Percentiles rank a stretch among this genome's conserved stretches.
These are phyloP conservation scores for Orychophragmus violaceus DNA, from an alignment of 345 rosid genomes.

Conservation along the genomic window DNA sequence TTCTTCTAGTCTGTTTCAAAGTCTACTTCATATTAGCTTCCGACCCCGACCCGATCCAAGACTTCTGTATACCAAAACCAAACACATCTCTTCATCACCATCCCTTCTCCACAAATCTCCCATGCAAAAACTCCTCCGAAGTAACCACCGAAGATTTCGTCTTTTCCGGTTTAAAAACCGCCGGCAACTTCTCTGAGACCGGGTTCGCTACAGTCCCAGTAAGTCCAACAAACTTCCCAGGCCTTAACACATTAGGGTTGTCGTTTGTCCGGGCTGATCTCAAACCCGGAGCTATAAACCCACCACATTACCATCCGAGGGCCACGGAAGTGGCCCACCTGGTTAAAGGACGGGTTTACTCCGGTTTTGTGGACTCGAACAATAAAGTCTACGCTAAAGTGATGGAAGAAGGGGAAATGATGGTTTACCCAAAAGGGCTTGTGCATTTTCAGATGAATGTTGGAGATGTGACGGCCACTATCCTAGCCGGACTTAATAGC, in stretches of 20 bases:
- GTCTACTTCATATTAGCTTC: conserved; percentile 39
- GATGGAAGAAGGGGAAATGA: conserved; percentile 70
- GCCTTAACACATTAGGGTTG: conserved; percentile 63
- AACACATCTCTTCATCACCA: conserved; percentile 22
- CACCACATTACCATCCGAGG: conserved; percentile 79
- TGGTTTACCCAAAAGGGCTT: conserved; percentile 80
- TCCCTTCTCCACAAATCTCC: conserved; percentile 17
- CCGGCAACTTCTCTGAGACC: conserved; percentile 43
- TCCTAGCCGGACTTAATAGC: conserved; percentile 65
- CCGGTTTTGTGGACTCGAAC: conserved; percentile 67
- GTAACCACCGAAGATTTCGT: conserved; percentile 58
- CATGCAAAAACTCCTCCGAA: conserved; percentile 62
- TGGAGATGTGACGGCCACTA: conserved; percentile 54
- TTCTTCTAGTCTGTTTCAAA: conserved; percentile 18
- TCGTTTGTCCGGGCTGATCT: conserved; percentile 75
- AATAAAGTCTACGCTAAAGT: conserved; percentile 60
- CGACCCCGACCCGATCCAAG: conserved; percentile 73
- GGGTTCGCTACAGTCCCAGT: conserved; percentile 60
- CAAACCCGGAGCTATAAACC: conserved; percentile 53
- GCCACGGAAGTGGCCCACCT: conserved; percentile 66
- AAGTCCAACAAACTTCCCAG: conserved; percentile 55
- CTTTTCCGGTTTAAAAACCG: conserved; percentile 52
- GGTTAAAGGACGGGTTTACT: conserved; percentile 56
- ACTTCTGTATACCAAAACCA: conserved; percentile 54
- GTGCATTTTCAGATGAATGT: conserved; percentile 87